Evolutionary conservation across 345 rosid genomes (phyloP).

Genomic region (Linum trigynum): DNA sequence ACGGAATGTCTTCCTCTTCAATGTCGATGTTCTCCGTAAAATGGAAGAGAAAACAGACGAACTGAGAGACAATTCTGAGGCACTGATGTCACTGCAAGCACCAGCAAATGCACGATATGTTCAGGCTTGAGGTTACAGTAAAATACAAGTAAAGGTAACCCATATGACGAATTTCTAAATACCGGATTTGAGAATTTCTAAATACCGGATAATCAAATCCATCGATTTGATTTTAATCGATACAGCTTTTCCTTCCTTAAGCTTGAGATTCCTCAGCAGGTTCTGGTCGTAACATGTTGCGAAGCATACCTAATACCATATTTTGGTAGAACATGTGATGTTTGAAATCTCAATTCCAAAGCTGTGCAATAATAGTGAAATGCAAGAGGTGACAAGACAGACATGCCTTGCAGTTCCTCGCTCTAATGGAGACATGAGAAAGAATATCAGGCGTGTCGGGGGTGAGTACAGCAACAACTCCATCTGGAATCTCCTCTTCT

Average conservation of each 20-base stretch:
- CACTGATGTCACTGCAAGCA: slow-evolving; percentile 26
- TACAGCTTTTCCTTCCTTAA: slow-evolving; percentile 30
- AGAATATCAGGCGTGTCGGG: slow-evolving; percentile 34
- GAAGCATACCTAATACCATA: slow-evolving; percentile 29
- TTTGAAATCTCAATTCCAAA: no score
- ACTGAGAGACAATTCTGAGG: slow-evolving; percentile 16
- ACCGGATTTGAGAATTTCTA: slow-evolving; percentile 23
- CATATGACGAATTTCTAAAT: background rate
- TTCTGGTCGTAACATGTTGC: slow-evolving; percentile 37
- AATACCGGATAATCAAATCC: slow-evolving; percentile 25
- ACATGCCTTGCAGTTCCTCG: slow-evolving; percentile 33
- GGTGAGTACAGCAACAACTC: slow-evolving; percentile 40
- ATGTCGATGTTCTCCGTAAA: slow-evolving; percentile 11
- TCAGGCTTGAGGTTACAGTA: background rate
- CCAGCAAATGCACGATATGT: slow-evolving; percentile 1
- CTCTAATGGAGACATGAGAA: slow-evolving; percentile 37
- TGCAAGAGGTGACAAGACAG: background rate
- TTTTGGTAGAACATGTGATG: background rate
- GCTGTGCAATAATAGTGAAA: background rate
- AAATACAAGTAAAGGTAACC: background rate
- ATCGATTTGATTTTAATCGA: slow-evolving; percentile 24
- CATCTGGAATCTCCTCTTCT: slow-evolving; percentile 38
- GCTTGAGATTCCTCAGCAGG: slow-evolving; percentile 23
- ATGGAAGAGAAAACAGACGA: slow-evolving; percentile 15
- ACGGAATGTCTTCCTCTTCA: slow-evolving; percentile 23